phyloP scores from a whole-genome alignment of 2,329 filamentous ascomycete genomes.

The Penicillium digitatum region DNA sequence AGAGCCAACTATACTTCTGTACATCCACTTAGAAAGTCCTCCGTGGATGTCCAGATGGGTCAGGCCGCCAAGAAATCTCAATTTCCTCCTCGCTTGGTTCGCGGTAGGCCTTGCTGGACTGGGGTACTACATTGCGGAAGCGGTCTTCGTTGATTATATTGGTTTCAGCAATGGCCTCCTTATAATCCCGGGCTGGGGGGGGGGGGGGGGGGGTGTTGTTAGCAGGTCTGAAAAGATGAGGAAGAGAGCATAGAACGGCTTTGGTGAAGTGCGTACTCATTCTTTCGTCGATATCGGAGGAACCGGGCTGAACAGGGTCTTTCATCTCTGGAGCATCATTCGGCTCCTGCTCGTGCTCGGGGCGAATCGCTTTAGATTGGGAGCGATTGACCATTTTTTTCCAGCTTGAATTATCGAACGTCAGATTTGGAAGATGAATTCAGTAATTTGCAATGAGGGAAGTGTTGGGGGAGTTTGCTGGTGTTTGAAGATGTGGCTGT shows the following conservation, averaged over 20 bases:
- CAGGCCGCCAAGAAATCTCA: conserved; percentile 5
- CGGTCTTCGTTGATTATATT: conserved; percentile 18
- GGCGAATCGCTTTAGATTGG: not conserved
- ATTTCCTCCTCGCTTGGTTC: conserved; percentile 18
- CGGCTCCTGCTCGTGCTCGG: not conserved
- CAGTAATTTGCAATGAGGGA: not conserved
- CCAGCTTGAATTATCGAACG: not conserved
- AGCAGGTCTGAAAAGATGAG: not conserved
- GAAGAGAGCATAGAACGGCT: too few relatives aligned
- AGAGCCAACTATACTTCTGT: not conserved
- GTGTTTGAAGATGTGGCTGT: not conserved
- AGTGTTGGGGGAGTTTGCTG: not conserved
- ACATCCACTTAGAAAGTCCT: not conserved
- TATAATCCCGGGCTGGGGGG: conserved; percentile 17
- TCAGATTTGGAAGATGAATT: not conserved
- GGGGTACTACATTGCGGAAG: conserved; percentile 14
- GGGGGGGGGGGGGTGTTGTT: not conserved
- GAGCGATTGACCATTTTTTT: not conserved
- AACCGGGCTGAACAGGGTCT: not conserved
- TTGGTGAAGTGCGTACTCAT: not conserved
- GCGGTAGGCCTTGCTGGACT: conserved; percentile 12
- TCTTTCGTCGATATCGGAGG: not conserved
- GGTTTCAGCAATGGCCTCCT: conserved; percentile 14
- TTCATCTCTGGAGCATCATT: not conserved
- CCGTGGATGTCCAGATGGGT: conserved; percentile 3